phyloP scores from a whole-genome alignment of 495 filamentous ascomycete species.

The Xylaria bambusicola region DNA sequence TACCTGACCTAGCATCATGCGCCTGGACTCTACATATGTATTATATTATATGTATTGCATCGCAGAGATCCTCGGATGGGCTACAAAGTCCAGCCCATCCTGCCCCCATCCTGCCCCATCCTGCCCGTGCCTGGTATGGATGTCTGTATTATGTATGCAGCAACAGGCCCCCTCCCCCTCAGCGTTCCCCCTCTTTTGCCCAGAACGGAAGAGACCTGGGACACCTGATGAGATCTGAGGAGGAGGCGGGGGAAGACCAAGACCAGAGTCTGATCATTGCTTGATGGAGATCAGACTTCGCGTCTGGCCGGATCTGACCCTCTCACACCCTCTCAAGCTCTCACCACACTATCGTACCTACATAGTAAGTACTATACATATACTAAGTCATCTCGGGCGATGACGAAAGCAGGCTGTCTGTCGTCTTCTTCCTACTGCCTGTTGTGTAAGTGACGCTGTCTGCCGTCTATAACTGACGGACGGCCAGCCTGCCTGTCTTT shows the following conservation, averaged over 20 bases:
- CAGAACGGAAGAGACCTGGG: slow-evolving; percentile 15
- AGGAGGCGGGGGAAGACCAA: slow-evolving; percentile 12
- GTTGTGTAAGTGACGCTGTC: too few relatives aligned
- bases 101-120: too few relatives aligned
- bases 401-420: slow-evolving; percentile 12
- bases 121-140: slow-evolving; percentile 15
- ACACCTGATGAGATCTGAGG: slow-evolving; percentile 17
- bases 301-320: slow-evolving; percentile 12
- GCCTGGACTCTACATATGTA: not conserved
- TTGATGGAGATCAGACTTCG: slow-evolving; percentile 10
- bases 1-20: not conserved
- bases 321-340: slow-evolving; percentile 3
- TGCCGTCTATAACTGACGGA: slow-evolving; percentile 2
- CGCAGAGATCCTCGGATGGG: not conserved
- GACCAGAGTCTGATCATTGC: not conserved
- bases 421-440: not conserved
- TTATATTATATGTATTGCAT: not conserved
- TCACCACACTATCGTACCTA: not conserved
- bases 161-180: slow-evolving; percentile 13
- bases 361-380: not conserved
- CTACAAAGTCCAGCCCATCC: not conserved
- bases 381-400: not conserved
- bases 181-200: slow-evolving; percentile 5
- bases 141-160: slow-evolving; percentile 5
- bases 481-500: slow-evolving; percentile 1